Base-by-base conservation (phyloP, 2,329 filamentous ascomycete species). In the Fusarium abutilonis region DNA sequence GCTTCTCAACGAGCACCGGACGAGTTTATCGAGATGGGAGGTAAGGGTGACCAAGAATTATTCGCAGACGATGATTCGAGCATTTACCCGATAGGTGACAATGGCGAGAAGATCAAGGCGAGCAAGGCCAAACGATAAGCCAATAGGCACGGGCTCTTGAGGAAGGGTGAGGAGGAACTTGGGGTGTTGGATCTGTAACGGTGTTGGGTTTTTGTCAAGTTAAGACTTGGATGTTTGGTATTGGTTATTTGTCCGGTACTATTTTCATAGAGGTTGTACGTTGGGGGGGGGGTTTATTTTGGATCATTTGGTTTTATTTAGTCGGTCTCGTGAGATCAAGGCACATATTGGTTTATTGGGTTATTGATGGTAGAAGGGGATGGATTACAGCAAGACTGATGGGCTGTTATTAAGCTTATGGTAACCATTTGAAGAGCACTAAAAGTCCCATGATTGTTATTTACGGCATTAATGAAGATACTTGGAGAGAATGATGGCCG, bases 11-110 rank as follows among this genome's bases (percentile, higher is more conserved):
- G 92, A 52, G 83, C 86, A 29, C 83, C 91, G 0, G 80, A 84
- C 6, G 92, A 95, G 69, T 98, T 97, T 68, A 89, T 92, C 75
- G 85, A 89, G 60, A 84, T 96, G 80, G 94, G 94, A 35, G 92
- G 92, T 14, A 91, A 90, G 70, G 94, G 93, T 6, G 94, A 98
- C 70, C 87, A 92, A 75, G 80, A 84, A 39, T 81, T 97, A 13
- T 97, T 88, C 73, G 86, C 84, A 9, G 80, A 91, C 45, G 89
- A 91, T 49, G 74, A 73, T 21, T 75, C 71, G 34, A 85, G 82
- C 68, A 77, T 81, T 55, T 86, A 86, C 67, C 74, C 79, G 11
- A 74, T 50, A 45, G 70, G 64, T 14, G 75, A 77, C 10, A 67
- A 67, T 23, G 60, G 61, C 35, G 54, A 48, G 11, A 76, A 74